A percentile compares a stretch with the other conserved stretches of the same genome.
phyloP scores from a whole-genome alignment of 2,329 filamentous ascomycete species.

The Penicillium vulpinum region DNA sequence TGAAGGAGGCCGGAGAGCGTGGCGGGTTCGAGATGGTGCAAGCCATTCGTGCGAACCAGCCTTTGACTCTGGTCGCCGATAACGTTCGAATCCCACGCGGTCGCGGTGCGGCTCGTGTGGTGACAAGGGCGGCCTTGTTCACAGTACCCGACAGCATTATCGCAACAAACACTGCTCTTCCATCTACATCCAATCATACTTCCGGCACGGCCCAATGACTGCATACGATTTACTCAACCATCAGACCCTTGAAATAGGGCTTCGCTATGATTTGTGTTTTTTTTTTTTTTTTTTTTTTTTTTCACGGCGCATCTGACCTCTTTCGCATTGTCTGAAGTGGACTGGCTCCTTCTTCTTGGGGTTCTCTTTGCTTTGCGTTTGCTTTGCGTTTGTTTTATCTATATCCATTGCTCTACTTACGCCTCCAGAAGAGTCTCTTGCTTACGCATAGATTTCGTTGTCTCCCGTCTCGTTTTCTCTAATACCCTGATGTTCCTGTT shows the following conservation, averaged over 20 bases:
- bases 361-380: conserved; percentile 1
- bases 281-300: conserved; percentile 15
- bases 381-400: too few species aligned
- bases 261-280: conserved; percentile 11
- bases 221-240: background rate
- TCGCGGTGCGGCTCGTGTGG: conserved; percentile 18
- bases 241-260: background rate
- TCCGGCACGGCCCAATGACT: conserved; percentile 30
- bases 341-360: conserved; percentile 18
- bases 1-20: conserved; percentile 58
- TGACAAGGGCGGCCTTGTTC: conserved; percentile 18
- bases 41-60: conserved; percentile 40
- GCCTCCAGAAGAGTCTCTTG: background rate
- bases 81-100: conserved; percentile 22
- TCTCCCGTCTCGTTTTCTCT: background rate
- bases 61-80: conserved; percentile 32
- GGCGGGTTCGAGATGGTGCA: conserved; percentile 46
- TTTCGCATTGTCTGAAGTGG: conserved; percentile 13
- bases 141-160: conserved; percentile 24
- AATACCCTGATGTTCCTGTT: conserved; percentile 6
- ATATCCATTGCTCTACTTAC: conserved; percentile 2
- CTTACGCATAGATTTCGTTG: conserved; percentile 6
- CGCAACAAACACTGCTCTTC: conserved; percentile 20
- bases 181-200: conserved; percentile 24
- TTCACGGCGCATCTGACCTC: conserved; percentile 7